phyloP scores from a whole-genome alignment of 225 moss, liverwort and hornwort genomes.

The Straminergon stramineum region DNA sequence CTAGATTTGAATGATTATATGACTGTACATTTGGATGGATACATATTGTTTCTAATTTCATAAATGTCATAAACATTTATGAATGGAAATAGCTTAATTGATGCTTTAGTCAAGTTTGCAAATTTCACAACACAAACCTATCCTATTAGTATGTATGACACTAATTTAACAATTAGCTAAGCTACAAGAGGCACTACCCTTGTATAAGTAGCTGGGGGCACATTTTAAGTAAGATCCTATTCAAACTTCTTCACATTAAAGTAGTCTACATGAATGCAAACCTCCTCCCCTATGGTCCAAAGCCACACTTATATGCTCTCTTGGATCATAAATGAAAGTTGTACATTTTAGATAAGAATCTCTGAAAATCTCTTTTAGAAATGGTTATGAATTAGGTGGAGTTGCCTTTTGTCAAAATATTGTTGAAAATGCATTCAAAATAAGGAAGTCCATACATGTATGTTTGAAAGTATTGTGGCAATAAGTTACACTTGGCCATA shows the following conservation, averaged over 20 bases:
- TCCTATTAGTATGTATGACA: no score
- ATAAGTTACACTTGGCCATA: background rate
- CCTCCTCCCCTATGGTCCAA: accelerated
- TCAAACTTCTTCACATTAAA: background rate
- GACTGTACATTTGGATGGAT: background rate
- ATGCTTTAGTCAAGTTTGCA: accelerated
- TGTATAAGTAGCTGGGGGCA: accelerated
- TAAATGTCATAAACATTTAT: background rate
- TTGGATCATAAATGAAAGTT: background rate
- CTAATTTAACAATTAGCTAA: background rate
- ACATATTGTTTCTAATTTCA: background rate
- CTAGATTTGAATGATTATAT: background rate
- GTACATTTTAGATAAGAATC: background rate
- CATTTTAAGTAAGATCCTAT: background rate
- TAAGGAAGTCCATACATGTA: accelerated
- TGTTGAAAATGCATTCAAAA: background rate
- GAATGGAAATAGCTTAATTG: background rate
- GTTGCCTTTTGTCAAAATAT: accelerated
- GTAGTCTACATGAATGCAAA: background rate
- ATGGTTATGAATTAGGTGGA: background rate
- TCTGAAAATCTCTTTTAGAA: accelerated
- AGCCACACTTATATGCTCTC: accelerated
- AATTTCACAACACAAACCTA: background rate
- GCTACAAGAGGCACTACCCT: accelerated
- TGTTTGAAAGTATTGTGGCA: background rate